Percentiles rank a stretch among this genome's conserved stretches.
These are phyloP conservation scores for Nepenthes gracilis DNA, from an alignment of 148 eudicot genomes.

Conservation along the genomic window DNA sequence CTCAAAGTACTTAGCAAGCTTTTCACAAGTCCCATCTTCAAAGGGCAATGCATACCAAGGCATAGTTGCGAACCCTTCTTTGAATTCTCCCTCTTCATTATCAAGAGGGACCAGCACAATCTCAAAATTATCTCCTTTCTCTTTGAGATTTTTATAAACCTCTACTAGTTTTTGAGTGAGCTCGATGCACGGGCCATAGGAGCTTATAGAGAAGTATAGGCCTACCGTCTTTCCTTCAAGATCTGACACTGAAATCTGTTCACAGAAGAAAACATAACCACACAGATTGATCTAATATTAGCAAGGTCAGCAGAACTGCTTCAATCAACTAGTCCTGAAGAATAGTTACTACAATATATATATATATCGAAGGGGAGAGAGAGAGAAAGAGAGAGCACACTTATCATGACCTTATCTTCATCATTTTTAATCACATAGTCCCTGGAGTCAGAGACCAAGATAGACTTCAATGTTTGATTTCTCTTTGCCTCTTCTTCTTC, in stretches of 20 bases:
- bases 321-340: background rate
- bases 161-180: conserved; percentile 23
- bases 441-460: conserved; percentile 32
- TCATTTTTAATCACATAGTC: conserved; percentile 33
- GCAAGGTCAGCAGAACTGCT: background rate
- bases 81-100: conserved; percentile 24
- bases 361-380: too few relatives aligned
- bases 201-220: conserved; percentile 26
- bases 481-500: conserved; percentile 33
- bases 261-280: conserved; percentile 1
- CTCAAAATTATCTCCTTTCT: conserved; percentile 33
- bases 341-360: too few relatives aligned
- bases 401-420: conserved; percentile 22
- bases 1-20: conserved; percentile 33
- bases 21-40: conserved; percentile 25
- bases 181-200: conserved; percentile 25
- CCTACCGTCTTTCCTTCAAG: conserved; percentile 39
- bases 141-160: conserved; percentile 20
- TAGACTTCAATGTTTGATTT: conserved; percentile 33
- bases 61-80: conserved; percentile 9
- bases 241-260: conserved; percentile 22
- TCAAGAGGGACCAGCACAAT: conserved; percentile 26
- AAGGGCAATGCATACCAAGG: conserved; percentile 34
- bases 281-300: background rate
- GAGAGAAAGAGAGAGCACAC: background rate